Evolutionary conservation across 129 eudicot species (phyloP), one percentile per base, ranked within the genome.

Genomic region (Tagetes erecta): DNA sequence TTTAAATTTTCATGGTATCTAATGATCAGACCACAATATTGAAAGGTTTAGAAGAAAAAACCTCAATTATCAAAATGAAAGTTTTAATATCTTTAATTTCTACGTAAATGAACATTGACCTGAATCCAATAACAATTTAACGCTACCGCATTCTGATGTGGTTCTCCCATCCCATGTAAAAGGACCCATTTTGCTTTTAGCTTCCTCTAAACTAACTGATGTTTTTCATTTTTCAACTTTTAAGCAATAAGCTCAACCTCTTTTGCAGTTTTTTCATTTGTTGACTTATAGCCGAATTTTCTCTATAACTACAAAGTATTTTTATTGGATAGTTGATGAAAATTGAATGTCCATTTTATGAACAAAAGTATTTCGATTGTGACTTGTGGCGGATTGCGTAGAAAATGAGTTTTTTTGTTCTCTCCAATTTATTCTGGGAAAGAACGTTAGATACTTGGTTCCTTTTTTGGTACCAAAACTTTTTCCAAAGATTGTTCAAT

Each of bases 341-440:
- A 76, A 66, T 6, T 31, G 9, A 13, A 42, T 36, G 31, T 3
- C 79, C 1, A 5, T 50, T 51, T 63, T 47, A 58, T 44, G 30
- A 34, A 46, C 20, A 46, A 35, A 10, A 47, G 3, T 64, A 64
- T 6, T 27, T 41, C 4, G 44, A 3, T 6, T 39, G 8, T 51
- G 66, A 50, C 64, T 50, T 74, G 41, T 11, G 34, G 65, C 40
- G 34, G 52, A 38, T 65, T 38, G 65, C 52, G 30, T 75, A 39
- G 38, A n/a, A 3, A 33, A 44, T n/a, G 39, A 20, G 50, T 13
- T 50, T 0, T 7, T 50, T n/a, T 47, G 44, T 12, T 27, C 13
- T 47, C 11, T 3, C 31, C 51, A 49, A 2, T 9, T 63, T 5
- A 5, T 47, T 37, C n/a, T 37, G 10, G 37, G 57, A 59, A 73